These are phyloP conservation scores for Gossypium ekmanianum DNA, from an alignment of 345 rosid species.

Conservation along the genomic window DNA sequence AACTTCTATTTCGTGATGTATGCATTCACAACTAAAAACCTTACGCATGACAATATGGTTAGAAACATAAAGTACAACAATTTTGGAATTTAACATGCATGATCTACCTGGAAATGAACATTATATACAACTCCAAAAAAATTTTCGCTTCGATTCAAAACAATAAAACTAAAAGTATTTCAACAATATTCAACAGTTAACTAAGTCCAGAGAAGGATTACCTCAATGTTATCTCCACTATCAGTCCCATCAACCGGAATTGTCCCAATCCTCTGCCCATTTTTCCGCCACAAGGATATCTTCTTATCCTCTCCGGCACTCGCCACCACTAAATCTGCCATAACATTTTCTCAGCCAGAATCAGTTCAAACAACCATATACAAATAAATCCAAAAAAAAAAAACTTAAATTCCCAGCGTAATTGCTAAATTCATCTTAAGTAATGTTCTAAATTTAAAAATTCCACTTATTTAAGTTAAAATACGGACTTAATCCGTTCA, in stretches of 20 bases:
- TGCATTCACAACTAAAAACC: background rate
- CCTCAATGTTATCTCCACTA: slow-evolving; percentile 70
- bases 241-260: slow-evolving; percentile 73
- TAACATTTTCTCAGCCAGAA: slow-evolving; percentile 4
- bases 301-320: slow-evolving; percentile 96
- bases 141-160: background rate
- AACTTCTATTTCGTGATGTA: background rate
- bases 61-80: background rate
- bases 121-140: background rate
- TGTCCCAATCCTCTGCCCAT: slow-evolving; percentile 79
- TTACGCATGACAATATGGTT: background rate
- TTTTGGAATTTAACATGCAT: background rate
- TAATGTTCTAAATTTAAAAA: background rate
- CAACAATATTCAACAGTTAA: background rate
- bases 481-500: background rate
- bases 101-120: background rate
- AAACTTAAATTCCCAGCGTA: background rate
- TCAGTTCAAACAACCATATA: background rate
- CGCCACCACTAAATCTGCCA: slow-evolving; percentile 92
- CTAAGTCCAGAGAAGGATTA: slow-evolving; percentile 11
- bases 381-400: background rate
- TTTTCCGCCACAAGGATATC: slow-evolving; percentile 82
- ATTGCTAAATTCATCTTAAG: background rate
- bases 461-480: background rate
- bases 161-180: background rate